Base-by-base conservation (phyloP, 163 green algal species). In the Coccomyxa subellipsoidea region DNA sequence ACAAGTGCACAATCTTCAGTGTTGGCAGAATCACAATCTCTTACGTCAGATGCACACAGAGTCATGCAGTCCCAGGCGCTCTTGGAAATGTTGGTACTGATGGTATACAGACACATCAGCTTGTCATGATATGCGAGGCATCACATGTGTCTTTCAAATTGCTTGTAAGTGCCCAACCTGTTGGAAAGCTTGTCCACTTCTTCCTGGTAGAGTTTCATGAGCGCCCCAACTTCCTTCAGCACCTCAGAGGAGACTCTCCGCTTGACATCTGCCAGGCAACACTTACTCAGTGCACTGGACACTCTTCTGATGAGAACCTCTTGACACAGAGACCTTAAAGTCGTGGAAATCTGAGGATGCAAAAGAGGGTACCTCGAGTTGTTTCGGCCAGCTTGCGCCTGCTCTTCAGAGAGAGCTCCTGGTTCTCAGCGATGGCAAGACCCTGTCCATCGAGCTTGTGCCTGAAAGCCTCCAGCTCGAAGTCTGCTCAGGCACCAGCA, bases 201-300 rank as follows among this genome's bases (percentile, higher is more conserved):
- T 54, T 97, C 93, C 80, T 99, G 96, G 77, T 98, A 99, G 8
- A 91, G 87, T 78, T 95, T 95, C 15, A 99, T 87, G 70, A 99
- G 86, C 1, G 89, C 76, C 0, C 79, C 92, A 59, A 89, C 80
- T 4, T 59, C 73, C 72, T 84, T 82, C 18, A 89, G 59, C 23
- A 85, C 53, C 34, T 89, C 87, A 54, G 83, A 4, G 3, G 69
- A n/a, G 12, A 72, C 79, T 31, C 10, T 5, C 38, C 81, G 82
- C 71, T 83, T 87, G 53, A 90, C 89, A n/a, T 87, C 87, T 90
- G 84, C 78, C 54, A 69, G 69, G 38, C 37, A 75, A 47, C 29
- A 34, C 39, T 35, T 6, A 38, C n/a, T 66, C 69, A 59, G n/a
- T n/a, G n/a, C n/a, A n/a, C n/a, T n/a, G n/a, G n/a, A n/a, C n/a